Percentiles rank a stretch among this genome's conserved stretches.
Conservation (phyloP, 2,329 filamentous ascomycete genomes). For the Ophiostoma pallidulum region DNA sequence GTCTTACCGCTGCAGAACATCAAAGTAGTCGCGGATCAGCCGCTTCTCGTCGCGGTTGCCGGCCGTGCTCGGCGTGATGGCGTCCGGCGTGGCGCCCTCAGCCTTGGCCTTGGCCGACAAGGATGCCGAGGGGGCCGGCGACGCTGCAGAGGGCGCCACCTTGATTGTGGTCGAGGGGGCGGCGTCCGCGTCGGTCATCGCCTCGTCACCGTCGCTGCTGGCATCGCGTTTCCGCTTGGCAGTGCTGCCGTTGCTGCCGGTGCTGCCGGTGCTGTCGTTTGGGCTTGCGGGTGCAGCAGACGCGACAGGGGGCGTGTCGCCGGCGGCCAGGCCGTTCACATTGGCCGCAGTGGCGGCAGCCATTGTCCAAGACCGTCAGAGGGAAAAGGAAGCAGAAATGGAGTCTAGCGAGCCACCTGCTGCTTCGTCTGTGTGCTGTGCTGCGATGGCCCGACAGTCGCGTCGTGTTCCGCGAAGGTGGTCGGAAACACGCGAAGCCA, state of each 20-base stretch:
- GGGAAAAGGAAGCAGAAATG: not conserved
- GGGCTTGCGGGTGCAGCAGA: constrained; percentile 16
- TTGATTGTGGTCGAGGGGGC: not conserved
- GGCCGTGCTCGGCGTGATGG: constrained; percentile 15
- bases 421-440: not conserved
- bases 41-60: constrained; percentile 24
- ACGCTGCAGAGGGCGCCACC: not conserved
- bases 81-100: constrained; percentile 21
- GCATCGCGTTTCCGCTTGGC: constrained; percentile 52
- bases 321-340: constrained; percentile 23
- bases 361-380: constrained; percentile 18
- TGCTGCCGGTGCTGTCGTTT: not conserved
- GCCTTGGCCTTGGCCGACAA: not conserved
- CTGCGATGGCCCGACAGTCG: not conserved
- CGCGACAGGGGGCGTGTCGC: constrained; percentile 21
- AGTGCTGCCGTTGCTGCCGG: constrained; percentile 20
- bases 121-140: not conserved
- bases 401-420: not conserved
- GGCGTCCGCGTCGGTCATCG: constrained; percentile 10
- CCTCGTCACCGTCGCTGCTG: constrained; percentile 27
- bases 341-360: constrained; percentile 23
- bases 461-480: not conserved
- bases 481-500: not conserved
- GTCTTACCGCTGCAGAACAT: constrained; percentile 34
- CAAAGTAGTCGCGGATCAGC: constrained; percentile 33